A percentile compares a stretch with the other conserved stretches of the same genome.
phyloP scores from a whole-genome alignment of 208 protist genomes.

The Trypanosoma theileri region DNA sequence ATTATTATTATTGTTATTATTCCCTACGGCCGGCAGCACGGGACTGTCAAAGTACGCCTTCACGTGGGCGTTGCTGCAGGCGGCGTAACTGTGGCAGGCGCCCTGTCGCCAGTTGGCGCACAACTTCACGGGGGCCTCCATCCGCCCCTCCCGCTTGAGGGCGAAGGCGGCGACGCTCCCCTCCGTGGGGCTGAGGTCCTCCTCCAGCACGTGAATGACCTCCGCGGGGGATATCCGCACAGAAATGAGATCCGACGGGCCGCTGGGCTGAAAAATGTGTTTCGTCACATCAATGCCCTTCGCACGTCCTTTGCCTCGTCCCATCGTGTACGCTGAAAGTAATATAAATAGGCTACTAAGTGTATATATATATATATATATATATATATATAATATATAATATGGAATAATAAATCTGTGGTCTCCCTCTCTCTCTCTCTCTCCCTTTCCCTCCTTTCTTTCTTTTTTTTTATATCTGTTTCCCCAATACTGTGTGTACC shows the following conservation, averaged over 20 bases:
- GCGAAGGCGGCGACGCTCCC: conserved; percentile 74
- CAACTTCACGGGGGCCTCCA: conserved; percentile 64
- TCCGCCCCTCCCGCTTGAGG: conserved; percentile 59
- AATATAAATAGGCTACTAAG: neutral
- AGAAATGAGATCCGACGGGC: conserved; percentile 53
- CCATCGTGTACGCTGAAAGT: conserved; percentile 9
- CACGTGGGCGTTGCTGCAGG: conserved; percentile 80
- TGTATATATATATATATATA: conserved; percentile 9
- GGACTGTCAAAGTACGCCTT: conserved; percentile 40
- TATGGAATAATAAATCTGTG: neutral
- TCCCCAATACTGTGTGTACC: neutral
- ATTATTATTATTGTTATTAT: too few species aligned
- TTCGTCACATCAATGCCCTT: conserved; percentile 84
- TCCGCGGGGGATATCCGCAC: conserved; percentile 51
- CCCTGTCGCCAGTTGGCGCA: conserved; percentile 77
- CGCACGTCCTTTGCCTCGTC: conserved; percentile 35
- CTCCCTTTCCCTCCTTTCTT: too few species aligned
- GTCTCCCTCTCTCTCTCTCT: too few species aligned
- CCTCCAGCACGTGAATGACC: conserved; percentile 49
- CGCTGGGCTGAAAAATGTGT: conserved; percentile 54
- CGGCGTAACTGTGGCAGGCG: conserved; percentile 66
- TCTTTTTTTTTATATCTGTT: neutral
- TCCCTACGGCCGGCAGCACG: neutral
- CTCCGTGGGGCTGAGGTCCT: conserved; percentile 79
- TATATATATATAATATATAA: neutral